Evolutionary conservation across 2,329 filamentous ascomycete genomes (phyloP), one percentile per base, ranked within the genome.

Genomic region (Aspergillus sp.): DNA sequence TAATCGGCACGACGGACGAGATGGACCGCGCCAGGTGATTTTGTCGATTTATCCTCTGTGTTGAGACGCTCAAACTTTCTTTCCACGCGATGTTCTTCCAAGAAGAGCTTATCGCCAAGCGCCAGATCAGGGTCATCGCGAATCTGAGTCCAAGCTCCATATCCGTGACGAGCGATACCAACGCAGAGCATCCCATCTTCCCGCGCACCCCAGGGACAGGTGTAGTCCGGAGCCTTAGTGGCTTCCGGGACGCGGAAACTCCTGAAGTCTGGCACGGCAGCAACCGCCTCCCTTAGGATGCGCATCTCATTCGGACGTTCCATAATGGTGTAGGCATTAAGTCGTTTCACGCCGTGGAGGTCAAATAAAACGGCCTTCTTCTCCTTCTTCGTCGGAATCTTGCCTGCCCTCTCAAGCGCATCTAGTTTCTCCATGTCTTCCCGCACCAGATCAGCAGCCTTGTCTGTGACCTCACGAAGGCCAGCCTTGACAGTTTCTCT

Each of bases 161-260:
- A 97, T 2, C 93, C 93, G 62, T 98, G 91, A 47, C 85, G 82
- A 56, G 89, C 83, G 54, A 98, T 95, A 49, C 93, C 93, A 36
- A 97, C 81, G 47, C 94, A 86, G 42, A 98, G 82, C 93, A 98
- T 98, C 44, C 88, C 93, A 64, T 98, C 93, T 67, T 98, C 93
- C 51, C 86, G 84, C 1, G 88, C 82, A 44, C 90, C 89, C 93
- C 93, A 98, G 28, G 86, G 75, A 61, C 89, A 96, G 40, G 83
- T 87, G 68, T 97, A 98, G 60, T 88, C 85, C 2, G 93, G 89
- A 26, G 85, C 82, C 65, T 98, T 98, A 8, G 87, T 90, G 2
- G 93, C 93, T 62, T 97, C 91, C 0, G 87, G 81, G 29, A 98
- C 80, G 26, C 90, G 84, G 70, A 96, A 98, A 41, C 79, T 85